Conservation (phyloP, 179 eudicot genomes). For the Carnegiea gigantea region DNA sequence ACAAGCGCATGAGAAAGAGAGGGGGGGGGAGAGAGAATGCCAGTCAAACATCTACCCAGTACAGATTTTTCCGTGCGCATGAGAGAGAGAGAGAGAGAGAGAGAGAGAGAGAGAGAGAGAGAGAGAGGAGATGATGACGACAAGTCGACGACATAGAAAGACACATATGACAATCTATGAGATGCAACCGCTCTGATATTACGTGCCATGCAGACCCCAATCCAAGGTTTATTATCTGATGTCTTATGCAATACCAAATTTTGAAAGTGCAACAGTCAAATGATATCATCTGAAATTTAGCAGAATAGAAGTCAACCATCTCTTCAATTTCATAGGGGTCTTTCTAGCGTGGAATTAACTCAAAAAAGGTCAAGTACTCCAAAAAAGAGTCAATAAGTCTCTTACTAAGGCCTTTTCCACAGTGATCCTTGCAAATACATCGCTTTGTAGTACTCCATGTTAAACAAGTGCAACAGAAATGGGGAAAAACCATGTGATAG, state of each 20-base stretch:
- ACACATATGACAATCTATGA: not conserved
- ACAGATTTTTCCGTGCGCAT: too few relatives aligned
- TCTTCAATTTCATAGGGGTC: not conserved
- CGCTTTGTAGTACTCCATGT: too few relatives aligned
- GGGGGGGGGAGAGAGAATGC: not conserved
- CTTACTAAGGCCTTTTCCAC: not conserved
- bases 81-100: not conserved
- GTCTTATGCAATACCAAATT: not conserved
- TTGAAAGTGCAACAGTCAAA: not conserved
- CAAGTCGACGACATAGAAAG: not conserved
- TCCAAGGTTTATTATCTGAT: not conserved
- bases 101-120: not conserved
- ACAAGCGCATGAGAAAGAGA: too few relatives aligned
- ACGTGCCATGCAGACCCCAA: too few relatives aligned
- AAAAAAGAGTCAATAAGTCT: not conserved
- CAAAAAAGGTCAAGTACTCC: not conserved
- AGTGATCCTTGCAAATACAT: not conserved
- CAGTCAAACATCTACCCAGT: not conserved
- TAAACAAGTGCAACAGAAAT: too few relatives aligned
- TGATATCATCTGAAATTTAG: not conserved
- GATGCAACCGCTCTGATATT: too few relatives aligned
- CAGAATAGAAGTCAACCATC: not conserved
- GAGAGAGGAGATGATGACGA: not conserved
- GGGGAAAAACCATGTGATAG: too few relatives aligned
- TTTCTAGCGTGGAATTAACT: not conserved